phyloP scores from a whole-genome alignment of 2,329 filamentous ascomycete genomes.

The Penicillium sp. region DNA sequence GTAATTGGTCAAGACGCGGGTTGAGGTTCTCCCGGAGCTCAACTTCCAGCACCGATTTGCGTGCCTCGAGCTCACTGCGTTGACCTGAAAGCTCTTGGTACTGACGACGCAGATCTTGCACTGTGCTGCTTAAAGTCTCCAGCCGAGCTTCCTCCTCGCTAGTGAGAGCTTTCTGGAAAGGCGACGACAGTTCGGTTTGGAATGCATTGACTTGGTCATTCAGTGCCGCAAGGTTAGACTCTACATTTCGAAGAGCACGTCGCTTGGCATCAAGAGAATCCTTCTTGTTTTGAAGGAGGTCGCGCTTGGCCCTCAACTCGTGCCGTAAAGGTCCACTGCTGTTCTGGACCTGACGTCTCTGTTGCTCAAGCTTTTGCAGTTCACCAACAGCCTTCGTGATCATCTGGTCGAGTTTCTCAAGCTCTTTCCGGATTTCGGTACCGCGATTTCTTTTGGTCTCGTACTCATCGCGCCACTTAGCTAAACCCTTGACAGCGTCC shows the following conservation, averaged over 20 bases:
- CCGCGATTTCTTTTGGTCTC: conserved; percentile 65
- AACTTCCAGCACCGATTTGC: conserved; percentile 79
- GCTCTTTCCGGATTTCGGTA: conserved; percentile 63
- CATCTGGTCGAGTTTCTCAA: conserved; percentile 80
- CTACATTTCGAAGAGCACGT: conserved; percentile 62
- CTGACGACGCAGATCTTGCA: conserved; percentile 72
- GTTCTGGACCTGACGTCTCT: conserved; percentile 71
- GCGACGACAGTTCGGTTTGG: conserved; percentile 74
- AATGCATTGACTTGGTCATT: conserved; percentile 72
- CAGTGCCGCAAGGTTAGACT: conserved; percentile 71
- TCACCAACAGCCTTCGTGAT: conserved; percentile 84
- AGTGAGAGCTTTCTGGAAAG: conserved; percentile 89
- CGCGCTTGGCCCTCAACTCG: conserved; percentile 72
- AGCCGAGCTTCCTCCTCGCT: conserved; percentile 78
- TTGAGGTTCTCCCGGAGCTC: conserved; percentile 86
- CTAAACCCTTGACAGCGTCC: conserved; percentile 74
- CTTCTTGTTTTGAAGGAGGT: conserved; percentile 68
- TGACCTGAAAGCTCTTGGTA: conserved; percentile 71
- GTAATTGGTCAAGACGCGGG: conserved; percentile 82
- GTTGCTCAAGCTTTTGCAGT: conserved; percentile 77
- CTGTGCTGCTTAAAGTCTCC: conserved; percentile 64
- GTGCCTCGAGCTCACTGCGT: conserved; percentile 72
- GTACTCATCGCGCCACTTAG: conserved; percentile 70
- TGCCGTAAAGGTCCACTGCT: conserved; percentile 76
- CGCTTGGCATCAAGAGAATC: conserved; percentile 72